Conservation (phyloP, 345 rosid species). For the Microcos paniculata region DNA sequence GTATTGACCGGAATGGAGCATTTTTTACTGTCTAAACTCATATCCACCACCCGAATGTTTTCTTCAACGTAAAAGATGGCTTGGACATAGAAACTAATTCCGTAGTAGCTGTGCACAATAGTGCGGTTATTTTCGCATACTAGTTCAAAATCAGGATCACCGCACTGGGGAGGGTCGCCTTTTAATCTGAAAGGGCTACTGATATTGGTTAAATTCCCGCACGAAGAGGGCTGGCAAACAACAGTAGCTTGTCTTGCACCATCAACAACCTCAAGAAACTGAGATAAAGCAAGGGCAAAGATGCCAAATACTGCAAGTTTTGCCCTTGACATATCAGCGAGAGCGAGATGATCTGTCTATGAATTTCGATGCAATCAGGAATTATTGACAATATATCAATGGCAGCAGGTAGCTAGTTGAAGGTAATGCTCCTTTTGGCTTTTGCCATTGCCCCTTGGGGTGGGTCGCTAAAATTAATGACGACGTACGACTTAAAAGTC, state of each 20-base stretch:
- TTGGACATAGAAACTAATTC: neutral
- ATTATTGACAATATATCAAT: no score
- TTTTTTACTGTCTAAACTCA: neutral
- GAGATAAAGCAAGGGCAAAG: neutral
- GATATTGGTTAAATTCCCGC: neutral
- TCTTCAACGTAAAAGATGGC: neutral
- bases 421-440: no score
- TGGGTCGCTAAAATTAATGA: no score
- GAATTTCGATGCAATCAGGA: no score
- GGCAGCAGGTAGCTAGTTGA: no score
- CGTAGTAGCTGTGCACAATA: no score
- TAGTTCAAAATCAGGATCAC: neutral
- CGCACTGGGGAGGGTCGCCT: slow-evolving; percentile 1
- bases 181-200: slow-evolving; percentile 1
- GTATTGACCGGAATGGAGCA: neutral
- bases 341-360: neutral
- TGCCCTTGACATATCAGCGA: neutral
- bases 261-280: neutral
- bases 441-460: no score
- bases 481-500: no score
- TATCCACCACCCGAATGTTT: neutral
- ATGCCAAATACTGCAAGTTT: neutral
- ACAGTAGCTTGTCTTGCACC: neutral
- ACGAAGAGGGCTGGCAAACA: neutral
- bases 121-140: neutral